phyloP scores from a whole-genome alignment of 1,139 yeast genomes.

The Nakaseomyces delphensis region DNA sequence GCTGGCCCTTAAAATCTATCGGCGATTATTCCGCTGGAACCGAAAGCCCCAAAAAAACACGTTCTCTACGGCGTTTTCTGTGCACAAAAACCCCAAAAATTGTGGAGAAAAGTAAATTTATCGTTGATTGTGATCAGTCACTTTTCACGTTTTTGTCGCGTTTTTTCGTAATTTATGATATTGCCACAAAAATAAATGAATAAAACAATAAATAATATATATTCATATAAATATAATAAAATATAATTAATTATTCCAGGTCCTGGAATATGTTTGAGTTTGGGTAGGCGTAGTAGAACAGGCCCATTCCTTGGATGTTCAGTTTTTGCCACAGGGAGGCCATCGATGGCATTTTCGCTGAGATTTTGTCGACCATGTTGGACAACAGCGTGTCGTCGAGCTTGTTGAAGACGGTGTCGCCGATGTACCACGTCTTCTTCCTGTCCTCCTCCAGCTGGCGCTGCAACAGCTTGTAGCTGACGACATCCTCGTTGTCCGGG shows the following conservation, averaged over 20 bases:
- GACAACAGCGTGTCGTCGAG: slow-evolving; percentile 1
- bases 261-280: slow-evolving; percentile 3
- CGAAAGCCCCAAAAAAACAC: not conserved
- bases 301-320: not conserved
- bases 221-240: not conserved
- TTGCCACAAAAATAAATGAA: not conserved
- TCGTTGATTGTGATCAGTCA: too few relatives aligned
- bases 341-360: not conserved
- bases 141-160: too few relatives aligned
- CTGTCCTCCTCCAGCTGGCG: not conserved
- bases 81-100: too few relatives aligned
- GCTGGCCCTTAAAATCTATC: not conserved
- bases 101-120: too few relatives aligned
- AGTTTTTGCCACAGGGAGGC: not conserved
- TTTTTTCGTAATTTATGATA: not conserved
- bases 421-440: slow-evolving; percentile 2
- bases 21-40: not conserved
- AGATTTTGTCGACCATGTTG: slow-evolving; percentile 1
- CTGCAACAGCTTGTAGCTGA: not conserved
- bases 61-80: too few relatives aligned
- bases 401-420: slow-evolving; percentile 2
- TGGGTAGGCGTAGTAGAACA: slow-evolving; percentile 1
- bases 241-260: not conserved
- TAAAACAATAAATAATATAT: not conserved
- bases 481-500: not conserved